Evolutionary conservation across 352 stramenopile genomes (phyloP), one percentile per base, ranked within the genome.

Genomic region (Globisporangium cylindrosporum): DNA sequence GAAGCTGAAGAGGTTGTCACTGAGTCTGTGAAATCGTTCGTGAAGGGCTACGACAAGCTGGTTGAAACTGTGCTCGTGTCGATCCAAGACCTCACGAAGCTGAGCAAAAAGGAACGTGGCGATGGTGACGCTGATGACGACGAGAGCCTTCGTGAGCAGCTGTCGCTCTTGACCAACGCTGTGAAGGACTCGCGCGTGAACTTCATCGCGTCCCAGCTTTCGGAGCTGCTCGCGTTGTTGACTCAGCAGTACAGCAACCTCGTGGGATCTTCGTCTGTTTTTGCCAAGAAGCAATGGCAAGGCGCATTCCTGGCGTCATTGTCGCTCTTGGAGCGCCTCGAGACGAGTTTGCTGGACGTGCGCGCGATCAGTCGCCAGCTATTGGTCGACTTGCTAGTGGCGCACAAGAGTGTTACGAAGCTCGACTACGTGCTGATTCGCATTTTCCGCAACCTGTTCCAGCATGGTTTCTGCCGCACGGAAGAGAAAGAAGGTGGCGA

Each of bases 361-460:
- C 85, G 82, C 64, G 86, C 75, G 34, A 93, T 93, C 57, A 95
- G 84, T 70, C 85, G 87, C 4, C 89, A 96, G 62, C 63, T 95
- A 18, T 65, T 96, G 6, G 73, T 87, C 48, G 87, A 96, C 67
- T 75, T 91, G 55, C 69, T 97, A 1, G 86, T 93, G 29, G 81
- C 84, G 1, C 92, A 98, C 78, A 94, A 97, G 68, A 91, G 89
- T 69, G 89, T 97, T 53, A 86, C 90, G 32, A 99, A 99, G 78
- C 74, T 99, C 2, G 76, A 98, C 57, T 99, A 98, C 70, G 84
- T 99, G 15, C 71, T 98, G 18, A 68, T 99, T 1, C 89, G 98
- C 38, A 91, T 99, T 25, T 99, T 99, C 79, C 86, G 98, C 20
- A 95, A 97, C 66, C 70, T 99, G 54, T 92, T 99, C 66, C 86